Conservation (phyloP, 306 rosid species). For the Styphnolobium japonicum region DNA sequence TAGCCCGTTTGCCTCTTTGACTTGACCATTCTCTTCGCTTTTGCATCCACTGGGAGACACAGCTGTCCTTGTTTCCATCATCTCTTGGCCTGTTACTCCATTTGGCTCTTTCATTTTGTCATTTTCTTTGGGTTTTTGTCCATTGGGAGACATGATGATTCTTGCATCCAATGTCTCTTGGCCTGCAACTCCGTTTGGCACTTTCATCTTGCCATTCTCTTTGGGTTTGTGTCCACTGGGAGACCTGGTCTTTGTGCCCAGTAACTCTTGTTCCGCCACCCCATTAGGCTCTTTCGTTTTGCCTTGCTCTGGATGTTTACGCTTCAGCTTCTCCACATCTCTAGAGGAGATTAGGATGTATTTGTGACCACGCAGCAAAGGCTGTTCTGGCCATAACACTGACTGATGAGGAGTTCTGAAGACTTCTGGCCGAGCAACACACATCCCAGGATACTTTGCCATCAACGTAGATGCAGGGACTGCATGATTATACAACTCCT, state of each 20-base stretch:
- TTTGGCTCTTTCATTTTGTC: constrained; percentile 10
- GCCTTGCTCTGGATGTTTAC: constrained; percentile 25
- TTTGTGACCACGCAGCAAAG: constrained; percentile 62
- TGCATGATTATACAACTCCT: constrained; percentile 49
- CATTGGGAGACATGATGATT: background rate
- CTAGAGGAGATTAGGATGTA: constrained; percentile 48
- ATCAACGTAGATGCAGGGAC: constrained; percentile 56
- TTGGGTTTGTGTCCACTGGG: constrained; percentile 18
- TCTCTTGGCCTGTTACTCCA: constrained; percentile 10
- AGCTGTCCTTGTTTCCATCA: background rate
- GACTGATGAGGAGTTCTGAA: constrained; percentile 62
- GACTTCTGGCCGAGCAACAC: constrained; percentile 61
- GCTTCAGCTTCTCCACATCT: constrained; percentile 54
- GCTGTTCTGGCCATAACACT: constrained; percentile 46
- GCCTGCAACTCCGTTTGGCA: background rate
- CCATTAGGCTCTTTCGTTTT: constrained; percentile 1
- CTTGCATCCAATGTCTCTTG: background rate
- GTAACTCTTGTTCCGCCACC: background rate
- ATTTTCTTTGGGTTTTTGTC: constrained; percentile 6
- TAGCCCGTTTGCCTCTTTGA: background rate
- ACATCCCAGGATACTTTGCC: constrained; percentile 65
- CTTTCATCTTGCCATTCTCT: background rate
- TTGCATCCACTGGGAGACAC: background rate
- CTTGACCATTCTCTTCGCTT: background rate
- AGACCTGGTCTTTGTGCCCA: constrained; percentile 29